Percentiles rank a stretch among this genome's conserved stretches.
Conservation (phyloP, 192 early-diverging fungal genomes). For the Gonapodya prolifera region DNA sequence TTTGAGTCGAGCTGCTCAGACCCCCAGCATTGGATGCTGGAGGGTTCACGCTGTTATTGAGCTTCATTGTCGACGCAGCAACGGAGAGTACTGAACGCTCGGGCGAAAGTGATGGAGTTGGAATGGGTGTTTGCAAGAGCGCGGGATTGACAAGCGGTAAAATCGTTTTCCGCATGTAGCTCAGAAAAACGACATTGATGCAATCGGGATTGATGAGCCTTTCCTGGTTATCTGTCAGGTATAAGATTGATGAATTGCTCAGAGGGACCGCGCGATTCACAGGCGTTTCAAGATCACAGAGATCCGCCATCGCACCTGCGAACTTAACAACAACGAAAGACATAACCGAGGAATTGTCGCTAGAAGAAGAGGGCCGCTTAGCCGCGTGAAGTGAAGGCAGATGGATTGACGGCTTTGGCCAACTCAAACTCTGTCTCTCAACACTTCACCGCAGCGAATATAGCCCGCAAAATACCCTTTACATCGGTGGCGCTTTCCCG, state of each 20-base stretch:
- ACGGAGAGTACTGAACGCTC: neutral
- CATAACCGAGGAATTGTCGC: neutral
- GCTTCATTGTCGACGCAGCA: neutral
- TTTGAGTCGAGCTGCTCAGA: neutral
- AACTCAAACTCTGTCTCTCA: no score
- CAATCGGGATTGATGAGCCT: neutral
- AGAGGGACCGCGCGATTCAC: no score
- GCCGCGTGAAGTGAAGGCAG: no score
- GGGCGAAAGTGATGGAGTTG: neutral
- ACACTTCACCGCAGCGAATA: no score
- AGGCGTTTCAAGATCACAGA: no score
- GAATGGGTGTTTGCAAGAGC: neutral
- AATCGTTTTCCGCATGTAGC: neutral
- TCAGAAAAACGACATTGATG: neutral
- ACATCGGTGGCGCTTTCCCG: no score
- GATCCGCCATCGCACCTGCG: neutral
- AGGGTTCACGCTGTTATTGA: neutral
- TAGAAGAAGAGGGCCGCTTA: neutral
- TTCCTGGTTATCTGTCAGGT: neutral
- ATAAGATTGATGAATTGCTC: no score
- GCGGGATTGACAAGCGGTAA: neutral
- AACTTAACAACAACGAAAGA: neutral
- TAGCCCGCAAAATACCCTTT: no score
- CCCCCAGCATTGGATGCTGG: neutral
- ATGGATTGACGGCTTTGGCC: no score